Base-by-base conservation (phyloP, 2,329 filamentous ascomycete species). In the Sporothrix luriei region DNA sequence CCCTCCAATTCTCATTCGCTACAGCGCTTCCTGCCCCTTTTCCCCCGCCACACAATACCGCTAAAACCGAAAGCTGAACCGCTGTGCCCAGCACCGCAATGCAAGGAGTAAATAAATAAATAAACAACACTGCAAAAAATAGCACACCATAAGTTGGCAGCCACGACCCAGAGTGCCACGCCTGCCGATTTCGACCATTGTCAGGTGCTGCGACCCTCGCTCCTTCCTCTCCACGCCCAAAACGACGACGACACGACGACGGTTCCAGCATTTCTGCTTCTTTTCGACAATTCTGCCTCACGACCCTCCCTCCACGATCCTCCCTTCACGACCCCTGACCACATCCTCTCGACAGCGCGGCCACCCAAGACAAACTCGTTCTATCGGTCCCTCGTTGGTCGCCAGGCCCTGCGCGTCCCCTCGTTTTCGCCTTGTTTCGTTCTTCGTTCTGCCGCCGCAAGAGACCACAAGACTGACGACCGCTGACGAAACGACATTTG, bases 101-200 rank as follows among this genome's bases (percentile, higher is more conserved):
- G 40, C 57, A 46, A 49, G 43, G 38, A 68, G 67, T 68, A 70
- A 52, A 57, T 68, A 70, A 68, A 59, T 70, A 70, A 70, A 68
- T 68, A 70, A 68, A 70, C 69, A 62, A 68, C 52, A 43, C 40
- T 16, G 40, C 40, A 7, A 43, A 13, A 43, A 33, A 33, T 33
- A 33, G 4, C 14, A 43, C 40, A 68, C 62, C 62, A 29, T 33
- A 64, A 33, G 10, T 24, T 48, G 33, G 66, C 66, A 57, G 29
- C 26, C 57, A 40, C 54, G 14, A 57, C 54, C n/a, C 52, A 55
- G 29, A 55, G 29, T 55, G 55, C 33, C 55, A 59, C 55, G 55
- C 55, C 55, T 59, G 21, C 29, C 29, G 26, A 38, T 29, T 5
- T 4, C 26, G 52, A 59, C 51, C n/a, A 54, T 21, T 21, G 29